phyloP scores from a whole-genome alignment of 2,329 filamentous ascomycete species.

The Alternaria sp. region DNA sequence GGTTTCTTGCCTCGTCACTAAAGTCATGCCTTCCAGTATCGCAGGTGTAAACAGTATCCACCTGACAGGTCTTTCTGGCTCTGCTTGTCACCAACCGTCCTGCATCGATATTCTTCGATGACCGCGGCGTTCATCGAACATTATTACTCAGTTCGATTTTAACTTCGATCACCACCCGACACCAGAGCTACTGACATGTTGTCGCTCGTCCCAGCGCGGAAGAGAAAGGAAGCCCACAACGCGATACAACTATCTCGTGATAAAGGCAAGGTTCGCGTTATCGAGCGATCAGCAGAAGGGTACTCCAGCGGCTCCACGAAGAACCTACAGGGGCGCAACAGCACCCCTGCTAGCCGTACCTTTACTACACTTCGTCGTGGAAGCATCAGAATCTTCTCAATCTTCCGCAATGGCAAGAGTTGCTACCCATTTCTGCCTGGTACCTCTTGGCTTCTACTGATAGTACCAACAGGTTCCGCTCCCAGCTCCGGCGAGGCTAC shows the following conservation, averaged over 20 bases:
- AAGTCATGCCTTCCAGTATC: background rate
- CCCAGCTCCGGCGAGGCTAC: constrained; percentile 11
- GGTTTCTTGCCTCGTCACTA: background rate
- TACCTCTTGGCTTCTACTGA: background rate
- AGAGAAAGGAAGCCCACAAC: constrained; percentile 40
- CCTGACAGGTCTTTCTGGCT: background rate
- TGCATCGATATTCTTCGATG: background rate
- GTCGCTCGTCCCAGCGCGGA: constrained; percentile 37
- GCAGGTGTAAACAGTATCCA: background rate
- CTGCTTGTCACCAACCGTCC: background rate
- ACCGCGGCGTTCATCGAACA: constrained; percentile 2
- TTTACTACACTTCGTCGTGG: constrained; percentile 39
- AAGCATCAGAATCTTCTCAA: constrained; percentile 43
- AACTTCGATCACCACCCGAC: background rate
- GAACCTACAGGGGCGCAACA: constrained; percentile 20
- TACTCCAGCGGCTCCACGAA: constrained; percentile 16
- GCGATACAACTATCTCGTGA: constrained; percentile 25
- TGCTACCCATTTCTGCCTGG: background rate
- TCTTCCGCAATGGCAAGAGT: constrained; percentile 45
- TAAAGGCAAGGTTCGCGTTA: constrained; percentile 42
- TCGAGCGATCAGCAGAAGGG: constrained; percentile 30
- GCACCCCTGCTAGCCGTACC: constrained; percentile 29
- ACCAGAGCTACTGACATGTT: constrained; percentile 30
- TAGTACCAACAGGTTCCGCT: constrained; percentile 18
- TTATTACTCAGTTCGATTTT: constrained; percentile 2